Evolutionary conservation across 1,284 basidiomycete genomes (phyloP).

Genomic region (Xanthoconium separans): DNA sequence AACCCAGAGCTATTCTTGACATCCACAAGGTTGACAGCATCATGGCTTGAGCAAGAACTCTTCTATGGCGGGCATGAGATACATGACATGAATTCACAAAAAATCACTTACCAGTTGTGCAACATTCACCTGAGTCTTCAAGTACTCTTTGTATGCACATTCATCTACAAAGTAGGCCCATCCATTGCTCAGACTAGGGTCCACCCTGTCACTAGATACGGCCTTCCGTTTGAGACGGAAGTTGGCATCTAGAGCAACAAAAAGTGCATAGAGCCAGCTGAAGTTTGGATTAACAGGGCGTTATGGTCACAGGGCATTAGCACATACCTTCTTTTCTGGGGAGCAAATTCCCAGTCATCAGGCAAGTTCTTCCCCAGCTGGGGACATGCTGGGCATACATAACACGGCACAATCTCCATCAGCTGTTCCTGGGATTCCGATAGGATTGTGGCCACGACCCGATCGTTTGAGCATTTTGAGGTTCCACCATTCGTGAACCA

Average conservation of each 20-base stretch:
- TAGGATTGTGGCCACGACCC: constrained; percentile 18
- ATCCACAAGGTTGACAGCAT: background rate
- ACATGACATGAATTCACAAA: background rate
- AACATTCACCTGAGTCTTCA: background rate
- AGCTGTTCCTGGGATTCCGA: constrained; percentile 9
- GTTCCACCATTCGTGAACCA: constrained; percentile 26
- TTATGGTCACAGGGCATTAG: background rate
- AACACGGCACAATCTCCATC: constrained; percentile 22
- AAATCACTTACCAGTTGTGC: background rate
- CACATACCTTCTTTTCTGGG: background rate
- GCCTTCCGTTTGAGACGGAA: background rate
- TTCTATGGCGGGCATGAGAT: background rate
- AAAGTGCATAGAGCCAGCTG: background rate
- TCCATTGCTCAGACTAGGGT: background rate
- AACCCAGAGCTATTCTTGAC: background rate
- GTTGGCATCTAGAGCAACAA: background rate
- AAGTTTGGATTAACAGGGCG: background rate
- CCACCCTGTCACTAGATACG: background rate
- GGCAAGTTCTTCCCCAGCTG: constrained; percentile 28
- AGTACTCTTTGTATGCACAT: background rate
- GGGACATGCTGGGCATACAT: constrained; percentile 37
- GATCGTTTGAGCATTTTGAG: constrained; percentile 29
- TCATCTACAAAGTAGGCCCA: background rate
- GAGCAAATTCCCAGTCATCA: background rate
- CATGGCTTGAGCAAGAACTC: too few species aligned